Evolutionary conservation across 768 basidiomycete species (phyloP).

Genomic region (Lactarius pseudohatsudake): DNA sequence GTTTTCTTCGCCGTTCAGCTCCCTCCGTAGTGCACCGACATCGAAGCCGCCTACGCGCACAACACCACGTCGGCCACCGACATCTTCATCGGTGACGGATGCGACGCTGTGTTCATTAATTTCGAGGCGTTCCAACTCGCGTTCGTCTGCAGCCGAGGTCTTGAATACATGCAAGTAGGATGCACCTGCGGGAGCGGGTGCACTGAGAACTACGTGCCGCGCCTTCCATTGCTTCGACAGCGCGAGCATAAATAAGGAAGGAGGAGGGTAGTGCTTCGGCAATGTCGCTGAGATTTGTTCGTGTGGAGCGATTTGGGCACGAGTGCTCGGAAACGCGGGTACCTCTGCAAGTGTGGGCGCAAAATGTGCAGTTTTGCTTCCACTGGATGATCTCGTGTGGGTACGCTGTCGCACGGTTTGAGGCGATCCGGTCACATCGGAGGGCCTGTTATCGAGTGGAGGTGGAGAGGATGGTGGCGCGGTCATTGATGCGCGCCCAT

Average conservation of each 20-base stretch:
- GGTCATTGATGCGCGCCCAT: slow-evolving; percentile 8
- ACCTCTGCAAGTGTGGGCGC: slow-evolving; percentile 32
- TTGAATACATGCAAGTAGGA: slow-evolving; percentile 78
- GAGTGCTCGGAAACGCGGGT: slow-evolving; percentile 65
- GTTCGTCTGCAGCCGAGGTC: slow-evolving; percentile 53
- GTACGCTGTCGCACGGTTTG: slow-evolving; percentile 17
- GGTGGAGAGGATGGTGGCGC: slow-evolving; percentile 3
- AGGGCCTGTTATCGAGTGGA: neutral
- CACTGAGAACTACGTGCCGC: slow-evolving; percentile 57
- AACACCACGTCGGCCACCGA: slow-evolving; percentile 49
- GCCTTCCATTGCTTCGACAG: slow-evolving; percentile 72
- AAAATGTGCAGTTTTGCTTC: slow-evolving; percentile 8
- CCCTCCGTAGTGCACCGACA: slow-evolving; percentile 45
- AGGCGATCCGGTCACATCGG: slow-evolving; percentile 13
- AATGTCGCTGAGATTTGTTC: slow-evolving; percentile 51
- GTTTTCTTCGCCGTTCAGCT: slow-evolving; percentile 42
- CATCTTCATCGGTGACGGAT: slow-evolving; percentile 61
- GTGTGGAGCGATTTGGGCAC: slow-evolving; percentile 51
- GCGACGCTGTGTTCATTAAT: slow-evolving; percentile 78
- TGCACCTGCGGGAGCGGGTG: slow-evolving; percentile 39
- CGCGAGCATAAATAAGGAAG: slow-evolving; percentile 67
- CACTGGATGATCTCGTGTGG: slow-evolving; percentile 6
- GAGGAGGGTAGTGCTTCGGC: slow-evolving; percentile 69
- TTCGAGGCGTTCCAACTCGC: slow-evolving; percentile 70
- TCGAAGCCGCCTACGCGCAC: slow-evolving; percentile 69